Evolutionary conservation across 371 early-diverging fungal genomes (phyloP).

Genomic region (Dinochytrium kinnereticum): DNA sequence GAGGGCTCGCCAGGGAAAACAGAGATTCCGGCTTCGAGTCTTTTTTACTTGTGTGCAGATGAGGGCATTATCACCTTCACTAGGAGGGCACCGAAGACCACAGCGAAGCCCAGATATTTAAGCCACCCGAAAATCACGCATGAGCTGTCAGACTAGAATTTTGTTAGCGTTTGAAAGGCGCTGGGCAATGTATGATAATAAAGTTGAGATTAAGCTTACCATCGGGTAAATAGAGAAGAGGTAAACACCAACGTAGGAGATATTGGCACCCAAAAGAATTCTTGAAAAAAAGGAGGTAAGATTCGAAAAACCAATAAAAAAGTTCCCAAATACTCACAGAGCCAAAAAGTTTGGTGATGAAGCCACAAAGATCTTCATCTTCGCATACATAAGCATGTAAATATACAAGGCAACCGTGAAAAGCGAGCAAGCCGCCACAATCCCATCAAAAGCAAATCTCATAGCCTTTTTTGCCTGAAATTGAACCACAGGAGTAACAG

Average conservation of each 20-base stretch:
- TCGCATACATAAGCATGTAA: slow-evolving; percentile 17
- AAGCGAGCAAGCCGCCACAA: slow-evolving; percentile 13
- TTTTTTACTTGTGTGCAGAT: too few relatives aligned
- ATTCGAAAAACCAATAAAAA: neutral
- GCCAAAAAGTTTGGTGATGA: slow-evolving; percentile 15
- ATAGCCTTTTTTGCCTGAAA: slow-evolving; percentile 9
- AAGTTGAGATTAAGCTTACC: slow-evolving; percentile 10
- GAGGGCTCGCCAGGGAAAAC: too few relatives aligned
- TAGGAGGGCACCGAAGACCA: slow-evolving; percentile 22
- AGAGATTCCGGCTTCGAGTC: too few relatives aligned
- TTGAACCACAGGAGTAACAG: slow-evolving; percentile 3
- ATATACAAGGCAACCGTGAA: slow-evolving; percentile 12
- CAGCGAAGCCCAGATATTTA: slow-evolving; percentile 25
- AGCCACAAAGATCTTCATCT: slow-evolving; percentile 29
- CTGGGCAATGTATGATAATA: neutral
- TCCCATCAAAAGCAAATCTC: slow-evolving; percentile 15
- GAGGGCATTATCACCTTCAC: too few relatives aligned
- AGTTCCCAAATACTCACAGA: slow-evolving; percentile 9
- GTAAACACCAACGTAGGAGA: slow-evolving; percentile 16
- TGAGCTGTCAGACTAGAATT: too few relatives aligned
- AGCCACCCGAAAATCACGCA: slow-evolving; percentile 19
- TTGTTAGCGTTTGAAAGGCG: neutral
- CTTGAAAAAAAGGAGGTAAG: neutral
- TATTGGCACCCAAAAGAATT: slow-evolving; percentile 17
- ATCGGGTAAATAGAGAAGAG: slow-evolving; percentile 20